phyloP scores from a whole-genome alignment of 2,329 filamentous ascomycete genomes.

The Herpotrichia juniperi region DNA sequence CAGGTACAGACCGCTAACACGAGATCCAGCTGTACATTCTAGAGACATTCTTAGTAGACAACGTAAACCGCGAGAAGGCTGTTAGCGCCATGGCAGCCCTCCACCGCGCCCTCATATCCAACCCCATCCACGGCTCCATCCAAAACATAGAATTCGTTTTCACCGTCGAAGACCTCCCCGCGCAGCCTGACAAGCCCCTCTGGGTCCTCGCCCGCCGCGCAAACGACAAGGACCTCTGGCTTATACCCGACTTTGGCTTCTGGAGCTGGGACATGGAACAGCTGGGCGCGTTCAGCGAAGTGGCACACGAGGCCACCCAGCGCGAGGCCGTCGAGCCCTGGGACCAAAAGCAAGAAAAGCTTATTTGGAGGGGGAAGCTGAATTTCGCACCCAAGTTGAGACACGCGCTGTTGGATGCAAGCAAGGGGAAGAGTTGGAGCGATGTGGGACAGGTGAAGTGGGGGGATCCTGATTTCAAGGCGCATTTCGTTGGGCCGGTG shows the following conservation, averaged over 20 bases:
- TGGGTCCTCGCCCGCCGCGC: conserved; percentile 40
- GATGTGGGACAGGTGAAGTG: conserved; percentile 40
- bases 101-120: conserved; percentile 36
- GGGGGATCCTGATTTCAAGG: conserved; percentile 35
- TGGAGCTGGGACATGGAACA: conserved; percentile 43
- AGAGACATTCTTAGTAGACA: conserved; percentile 40
- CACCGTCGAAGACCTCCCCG: conserved; percentile 40
- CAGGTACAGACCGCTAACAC: neutral
- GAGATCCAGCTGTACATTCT: conserved; percentile 36
- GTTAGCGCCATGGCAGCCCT: conserved; percentile 34
- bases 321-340: conserved; percentile 36
- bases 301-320: conserved; percentile 30
- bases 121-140: conserved; percentile 25
- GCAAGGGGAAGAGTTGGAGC: conserved; percentile 38
- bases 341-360: conserved; percentile 39
- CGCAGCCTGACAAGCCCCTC: conserved; percentile 34
- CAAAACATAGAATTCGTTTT: conserved; percentile 43
- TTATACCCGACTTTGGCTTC: conserved; percentile 44
- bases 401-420: conserved; percentile 33
- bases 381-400: conserved; percentile 37
- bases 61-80: conserved; percentile 41
- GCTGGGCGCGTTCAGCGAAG: conserved; percentile 36
- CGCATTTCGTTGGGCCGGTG: conserved; percentile 55
- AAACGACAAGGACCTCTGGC: conserved; percentile 39
- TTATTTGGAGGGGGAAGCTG: conserved; percentile 43